These are phyloP conservation scores for Cyclostephanos invisitatus DNA, from an alignment of 108 stramenopile species.

Conservation along the genomic window DNA sequence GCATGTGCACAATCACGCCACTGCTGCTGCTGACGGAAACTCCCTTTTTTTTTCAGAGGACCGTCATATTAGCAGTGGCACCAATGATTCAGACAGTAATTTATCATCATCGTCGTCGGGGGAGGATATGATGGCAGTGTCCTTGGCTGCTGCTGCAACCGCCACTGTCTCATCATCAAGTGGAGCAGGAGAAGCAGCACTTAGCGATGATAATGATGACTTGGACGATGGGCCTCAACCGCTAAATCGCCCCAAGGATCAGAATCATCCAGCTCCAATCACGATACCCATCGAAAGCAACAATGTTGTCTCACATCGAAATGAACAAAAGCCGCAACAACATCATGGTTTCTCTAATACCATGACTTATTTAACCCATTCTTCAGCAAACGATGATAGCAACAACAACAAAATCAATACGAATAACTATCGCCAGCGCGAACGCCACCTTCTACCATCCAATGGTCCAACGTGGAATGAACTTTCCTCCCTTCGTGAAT, in stretches of 20 bases:
- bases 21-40: neutral
- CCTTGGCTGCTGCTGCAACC: slow-evolving; percentile 18
- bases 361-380: neutral
- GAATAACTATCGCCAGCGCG: neutral
- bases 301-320: slow-evolving; percentile 1
- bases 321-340: slow-evolving; percentile 11
- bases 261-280: neutral
- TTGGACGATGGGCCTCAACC: neutral
- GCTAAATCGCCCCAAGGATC: neutral
- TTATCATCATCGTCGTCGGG: slow-evolving; percentile 5
- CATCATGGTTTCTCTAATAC: slow-evolving; percentile 10
- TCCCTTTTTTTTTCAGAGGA: neutral
- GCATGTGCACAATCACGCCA: neutral
- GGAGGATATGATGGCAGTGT: slow-evolving; percentile 19
- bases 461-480: slow-evolving; percentile 58
- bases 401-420: slow-evolving; percentile 11
- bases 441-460: slow-evolving; percentile 52
- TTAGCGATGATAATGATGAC: neutral
- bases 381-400: neutral
- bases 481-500: slow-evolving; percentile 69
- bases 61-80: neutral
- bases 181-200: slow-evolving; percentile 5
- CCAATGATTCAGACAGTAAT: slow-evolving; percentile 4
- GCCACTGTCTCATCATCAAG: slow-evolving; percentile 9
- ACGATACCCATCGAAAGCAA: slow-evolving; percentile 5